Base-by-base conservation (phyloP, 345 rosid species). In the Acer negundo region DNA sequence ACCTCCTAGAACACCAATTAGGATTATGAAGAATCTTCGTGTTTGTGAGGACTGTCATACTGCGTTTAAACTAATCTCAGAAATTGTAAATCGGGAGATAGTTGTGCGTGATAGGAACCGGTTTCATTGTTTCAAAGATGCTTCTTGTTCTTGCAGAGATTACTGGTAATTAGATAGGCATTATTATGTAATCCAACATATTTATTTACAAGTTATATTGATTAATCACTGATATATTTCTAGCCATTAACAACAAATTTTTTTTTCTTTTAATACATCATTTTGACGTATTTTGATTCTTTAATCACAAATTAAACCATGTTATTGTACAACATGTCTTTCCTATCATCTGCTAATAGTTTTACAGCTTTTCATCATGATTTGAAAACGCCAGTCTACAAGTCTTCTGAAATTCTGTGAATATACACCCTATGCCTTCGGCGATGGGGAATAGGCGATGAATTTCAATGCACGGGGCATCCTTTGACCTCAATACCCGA, bases 21-120 rank as follows among this genome's bases (percentile, higher is more conserved):
- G 87, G 76, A 85, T 87, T 24, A 86, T 88, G 69, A 87, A 88
- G 84, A 88, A 90, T 75, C 92, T 87, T 53, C 88, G 89, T 23
- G 88, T 88, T 74, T 90, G 91, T 55, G 85, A 85, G 35, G 90
- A 88, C 74, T 85, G 88, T 31, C 92, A 83, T 71, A 76, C 78
- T 55, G 87, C 87, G 51, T 84, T 87, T 47, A 86, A 88, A 80
- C 55, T 85, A 40, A 80, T 86, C 28, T 90, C 90, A 20, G 73
- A 70, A 20, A 80, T 79, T 73, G 87, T 80, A 56, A 53, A 81
- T 12, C 73, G 89, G 58, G 88, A 84, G 63, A 87, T 86, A 31
- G 69, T 84, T 77, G 89, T 87, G 23, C 86, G 90, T 47, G 94
- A 85, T 77, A 82, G 90, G 46, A 88, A 83, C 61, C 80, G 89